These are phyloP conservation scores for Extremus antarcticus DNA, from an alignment of 495 filamentous ascomycete genomes.

Conservation along the genomic window DNA sequence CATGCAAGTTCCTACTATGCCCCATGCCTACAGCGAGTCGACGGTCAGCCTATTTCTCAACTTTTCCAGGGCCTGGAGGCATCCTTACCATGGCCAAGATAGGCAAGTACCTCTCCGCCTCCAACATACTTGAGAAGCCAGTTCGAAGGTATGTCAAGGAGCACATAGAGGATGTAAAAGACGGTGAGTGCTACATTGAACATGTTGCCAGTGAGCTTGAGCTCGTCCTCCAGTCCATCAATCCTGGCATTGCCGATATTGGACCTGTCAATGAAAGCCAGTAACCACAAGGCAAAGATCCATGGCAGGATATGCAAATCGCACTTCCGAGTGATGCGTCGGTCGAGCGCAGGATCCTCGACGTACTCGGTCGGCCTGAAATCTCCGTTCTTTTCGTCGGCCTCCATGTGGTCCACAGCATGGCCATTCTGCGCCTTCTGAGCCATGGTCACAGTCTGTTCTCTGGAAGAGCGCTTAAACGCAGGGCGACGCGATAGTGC, in stretches of 20 bases:
- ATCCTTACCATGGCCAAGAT: slow-evolving; percentile 15
- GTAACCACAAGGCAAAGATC: slow-evolving; percentile 42
- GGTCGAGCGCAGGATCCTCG: slow-evolving; percentile 22
- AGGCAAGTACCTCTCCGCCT: slow-evolving; percentile 26
- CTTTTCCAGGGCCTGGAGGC: not conserved
- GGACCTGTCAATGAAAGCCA: slow-evolving; percentile 43
- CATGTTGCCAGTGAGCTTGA: slow-evolving; percentile 32
- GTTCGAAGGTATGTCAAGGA: slow-evolving; percentile 39
- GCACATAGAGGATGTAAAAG: slow-evolving; percentile 43
- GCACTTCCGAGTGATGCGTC: slow-evolving; percentile 28
- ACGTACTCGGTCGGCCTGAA: not conserved
- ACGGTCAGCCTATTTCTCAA: too few relatives aligned
- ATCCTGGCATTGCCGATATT: slow-evolving; percentile 40
- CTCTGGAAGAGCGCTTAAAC: too few relatives aligned
- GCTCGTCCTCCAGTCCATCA: slow-evolving; percentile 34
- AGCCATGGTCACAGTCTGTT: not conserved
- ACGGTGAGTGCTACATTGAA: slow-evolving; percentile 39
- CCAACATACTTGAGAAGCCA: slow-evolving; percentile 32
- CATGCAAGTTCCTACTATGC: slow-evolving; percentile 43
- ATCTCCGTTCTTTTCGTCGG: not conserved
- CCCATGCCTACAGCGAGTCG: slow-evolving; percentile 32
- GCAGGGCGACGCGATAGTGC: too few relatives aligned
- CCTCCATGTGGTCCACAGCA: not conserved
- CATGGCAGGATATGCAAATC: slow-evolving; percentile 38
- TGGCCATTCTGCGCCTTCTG: not conserved